A percentile compares a stretch with the other conserved stretches of the same genome.
Conservation (phyloP, 2,329 filamentous ascomycete species). For the Penicillium occitanis region DNA sequence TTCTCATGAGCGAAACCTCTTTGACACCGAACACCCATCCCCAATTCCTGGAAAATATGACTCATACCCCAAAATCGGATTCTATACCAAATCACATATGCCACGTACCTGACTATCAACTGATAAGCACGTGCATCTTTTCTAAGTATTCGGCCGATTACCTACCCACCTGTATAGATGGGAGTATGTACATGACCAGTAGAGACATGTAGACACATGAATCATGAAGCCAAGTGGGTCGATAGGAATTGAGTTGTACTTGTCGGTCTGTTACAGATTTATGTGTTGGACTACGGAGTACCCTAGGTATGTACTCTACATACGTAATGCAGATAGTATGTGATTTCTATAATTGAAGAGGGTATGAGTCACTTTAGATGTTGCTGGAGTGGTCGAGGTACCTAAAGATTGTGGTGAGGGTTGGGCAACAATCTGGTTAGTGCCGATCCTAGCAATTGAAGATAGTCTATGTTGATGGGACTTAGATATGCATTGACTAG, state of each 20-base stretch:
- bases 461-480: background rate
- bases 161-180: background rate
- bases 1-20: background rate
- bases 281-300: background rate
- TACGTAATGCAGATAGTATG: background rate
- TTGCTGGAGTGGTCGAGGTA: background rate
- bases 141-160: background rate
- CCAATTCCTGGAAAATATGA: background rate
- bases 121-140: background rate
- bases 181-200: background rate
- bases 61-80: background rate
- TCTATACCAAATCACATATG: background rate
- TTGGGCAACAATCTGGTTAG: background rate
- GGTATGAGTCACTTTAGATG: background rate
- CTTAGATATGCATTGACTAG: background rate
- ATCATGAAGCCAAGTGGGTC: constrained; percentile 4
- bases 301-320: background rate
- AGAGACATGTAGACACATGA: background rate
- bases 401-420: background rate
- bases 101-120: constrained; percentile 6
- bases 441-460: background rate
- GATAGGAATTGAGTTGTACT: background rate
- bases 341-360: background rate
- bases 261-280: constrained; percentile 9
- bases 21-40: background rate